A percentile compares a stretch with the other conserved stretches of the same genome.
These are phyloP conservation scores for Xylaria cubensis DNA, from an alignment of 495 filamentous ascomycete genomes.

Conservation along the genomic window DNA sequence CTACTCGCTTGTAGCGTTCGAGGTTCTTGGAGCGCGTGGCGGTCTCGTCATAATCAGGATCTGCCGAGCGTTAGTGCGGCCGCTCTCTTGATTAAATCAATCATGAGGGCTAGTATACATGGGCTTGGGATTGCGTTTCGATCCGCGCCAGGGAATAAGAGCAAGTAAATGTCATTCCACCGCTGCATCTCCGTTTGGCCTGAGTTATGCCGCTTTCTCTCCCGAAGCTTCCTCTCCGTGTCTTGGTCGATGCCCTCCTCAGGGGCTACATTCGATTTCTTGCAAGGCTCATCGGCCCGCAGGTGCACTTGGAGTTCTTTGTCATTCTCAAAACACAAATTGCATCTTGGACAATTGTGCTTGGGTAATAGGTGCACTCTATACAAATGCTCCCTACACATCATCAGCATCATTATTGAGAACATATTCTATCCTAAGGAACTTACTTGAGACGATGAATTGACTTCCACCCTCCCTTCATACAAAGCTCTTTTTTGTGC, in stretches of 20 bases:
- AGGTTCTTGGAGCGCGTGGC: slow-evolving; percentile 28
- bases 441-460: slow-evolving; percentile 55
- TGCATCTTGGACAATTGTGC: slow-evolving; percentile 49
- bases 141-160: slow-evolving; percentile 51
- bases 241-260: slow-evolving; percentile 38
- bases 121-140: slow-evolving; percentile 44
- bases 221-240: slow-evolving; percentile 42
- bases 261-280: slow-evolving; percentile 32
- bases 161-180: slow-evolving; percentile 52
- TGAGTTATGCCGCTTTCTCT: slow-evolving; percentile 46
- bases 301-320: slow-evolving; percentile 46
- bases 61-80: slow-evolving; percentile 30
- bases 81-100: background rate
- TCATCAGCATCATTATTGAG: background rate
- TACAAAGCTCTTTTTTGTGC: slow-evolving; percentile 47
- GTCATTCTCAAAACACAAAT: slow-evolving; percentile 45
- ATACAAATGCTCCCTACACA: slow-evolving; percentile 52
- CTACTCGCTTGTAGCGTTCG: slow-evolving; percentile 34
- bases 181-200: slow-evolving; percentile 53
- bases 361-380: slow-evolving; percentile 49
- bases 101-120: slow-evolving; percentile 37
- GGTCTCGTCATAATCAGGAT: slow-evolving; percentile 37
- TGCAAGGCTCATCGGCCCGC: slow-evolving; percentile 47
- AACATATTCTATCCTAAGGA: background rate
- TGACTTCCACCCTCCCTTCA: slow-evolving; percentile 50